Conservation (phyloP, 495 filamentous ascomycete genomes). For the Aspergillus coremiiformis region DNA sequence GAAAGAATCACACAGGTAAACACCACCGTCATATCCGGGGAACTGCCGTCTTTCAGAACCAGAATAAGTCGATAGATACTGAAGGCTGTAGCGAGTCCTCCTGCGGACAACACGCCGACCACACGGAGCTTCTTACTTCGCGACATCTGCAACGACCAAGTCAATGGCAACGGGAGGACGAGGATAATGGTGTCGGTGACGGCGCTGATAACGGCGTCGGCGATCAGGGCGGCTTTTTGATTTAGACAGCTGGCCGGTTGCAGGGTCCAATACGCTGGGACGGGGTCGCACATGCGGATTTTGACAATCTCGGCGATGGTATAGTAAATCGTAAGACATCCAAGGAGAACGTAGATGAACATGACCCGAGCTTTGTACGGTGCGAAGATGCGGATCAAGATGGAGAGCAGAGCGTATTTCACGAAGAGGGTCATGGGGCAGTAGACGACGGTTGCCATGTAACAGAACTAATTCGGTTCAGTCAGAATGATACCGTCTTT, state of each 20-base stretch:
- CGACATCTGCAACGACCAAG: slow-evolving; percentile 43
- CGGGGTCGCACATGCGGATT: slow-evolving; percentile 32
- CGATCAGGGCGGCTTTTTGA: slow-evolving; percentile 36
- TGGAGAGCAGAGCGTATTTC: slow-evolving; percentile 42
- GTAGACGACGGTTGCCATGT: slow-evolving; percentile 39
- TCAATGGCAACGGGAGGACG: slow-evolving; percentile 38
- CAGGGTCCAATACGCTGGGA: slow-evolving; percentile 25
- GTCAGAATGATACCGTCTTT: background rate
- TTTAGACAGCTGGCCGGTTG: slow-evolving; percentile 29
- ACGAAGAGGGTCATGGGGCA: slow-evolving; percentile 41
- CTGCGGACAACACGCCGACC: slow-evolving; percentile 37
- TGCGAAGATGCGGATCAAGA: slow-evolving; percentile 42
- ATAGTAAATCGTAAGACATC: slow-evolving; percentile 33
- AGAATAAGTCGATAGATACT: slow-evolving; percentile 40
- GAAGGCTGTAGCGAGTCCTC: slow-evolving; percentile 40
- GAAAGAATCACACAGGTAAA: slow-evolving; percentile 40
- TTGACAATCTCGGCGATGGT: slow-evolving; percentile 28
- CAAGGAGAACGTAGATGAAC: slow-evolving; percentile 40
- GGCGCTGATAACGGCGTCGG: slow-evolving; percentile 42
- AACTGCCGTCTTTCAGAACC: slow-evolving; percentile 28
- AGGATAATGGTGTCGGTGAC: slow-evolving; percentile 42
- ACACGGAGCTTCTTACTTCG: slow-evolving; percentile 39
- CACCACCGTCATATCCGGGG: slow-evolving; percentile 31
- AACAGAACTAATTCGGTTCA: slow-evolving; percentile 23
- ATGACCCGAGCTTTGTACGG: slow-evolving; percentile 33